Evolutionary conservation across 2,329 filamentous ascomycete genomes (phyloP).

Genomic region (Colletotrichum godetiae): DNA sequence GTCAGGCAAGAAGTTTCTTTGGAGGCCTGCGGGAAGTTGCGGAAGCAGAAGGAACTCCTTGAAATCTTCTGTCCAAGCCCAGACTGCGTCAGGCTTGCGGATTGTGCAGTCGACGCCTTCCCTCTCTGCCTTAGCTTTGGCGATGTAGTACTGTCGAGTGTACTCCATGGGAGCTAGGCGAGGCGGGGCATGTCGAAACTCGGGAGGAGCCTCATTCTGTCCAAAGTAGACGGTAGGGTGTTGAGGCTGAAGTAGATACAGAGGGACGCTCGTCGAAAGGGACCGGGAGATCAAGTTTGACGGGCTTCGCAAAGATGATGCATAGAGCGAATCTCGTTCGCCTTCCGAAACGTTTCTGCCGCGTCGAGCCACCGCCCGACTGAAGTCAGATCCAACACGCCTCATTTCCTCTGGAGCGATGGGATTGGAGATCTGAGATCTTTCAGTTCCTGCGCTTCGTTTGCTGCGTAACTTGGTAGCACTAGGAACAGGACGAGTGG

Average conservation of each 20-base stretch:
- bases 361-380: slow-evolving; percentile 1
- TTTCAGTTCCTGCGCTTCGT: slow-evolving; percentile 27
- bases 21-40: slow-evolving; percentile 42
- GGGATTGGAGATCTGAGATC: slow-evolving; percentile 31
- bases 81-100: slow-evolving; percentile 42
- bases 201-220: slow-evolving; percentile 21
- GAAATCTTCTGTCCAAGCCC: slow-evolving; percentile 46
- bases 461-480: slow-evolving; percentile 33
- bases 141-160: slow-evolving; percentile 47
- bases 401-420: slow-evolving; percentile 26
- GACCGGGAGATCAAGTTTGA: slow-evolving; percentile 24
- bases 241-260: slow-evolving; percentile 30
- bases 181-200: slow-evolving; percentile 23
- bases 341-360: background rate
- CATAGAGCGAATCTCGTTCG: background rate
- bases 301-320: slow-evolving; percentile 6
- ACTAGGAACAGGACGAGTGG: slow-evolving; percentile 6
- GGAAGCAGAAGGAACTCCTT: slow-evolving; percentile 53
- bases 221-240: slow-evolving; percentile 27
- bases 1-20: slow-evolving; percentile 23
- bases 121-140: slow-evolving; percentile 43
- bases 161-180: slow-evolving; percentile 55
- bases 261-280: slow-evolving; percentile 14
- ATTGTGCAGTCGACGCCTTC: slow-evolving; percentile 43
- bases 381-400: slow-evolving; percentile 19